Percentiles rank a stretch among this genome's conserved stretches.
These are phyloP conservation scores for Penicillium coffeae DNA, from an alignment of 495 filamentous ascomycete genomes.

Conservation along the genomic window DNA sequence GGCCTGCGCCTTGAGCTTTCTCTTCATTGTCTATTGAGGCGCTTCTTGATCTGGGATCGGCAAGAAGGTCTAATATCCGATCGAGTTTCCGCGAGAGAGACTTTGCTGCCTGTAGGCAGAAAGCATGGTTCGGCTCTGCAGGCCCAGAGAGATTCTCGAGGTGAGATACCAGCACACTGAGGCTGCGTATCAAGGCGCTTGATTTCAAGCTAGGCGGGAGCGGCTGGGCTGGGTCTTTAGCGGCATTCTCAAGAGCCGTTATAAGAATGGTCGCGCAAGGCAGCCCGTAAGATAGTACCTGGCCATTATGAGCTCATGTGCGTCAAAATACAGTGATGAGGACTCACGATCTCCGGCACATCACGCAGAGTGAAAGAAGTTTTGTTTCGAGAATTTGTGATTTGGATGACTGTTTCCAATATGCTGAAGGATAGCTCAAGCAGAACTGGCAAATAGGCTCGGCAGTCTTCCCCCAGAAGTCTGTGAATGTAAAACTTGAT, in stretches of 20 bases:
- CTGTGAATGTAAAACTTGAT: conserved; percentile 19
- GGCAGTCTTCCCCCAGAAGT: conserved; percentile 8
- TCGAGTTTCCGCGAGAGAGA: conserved; percentile 16
- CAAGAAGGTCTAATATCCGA: conserved; percentile 11
- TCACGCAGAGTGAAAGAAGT: conserved; percentile 3
- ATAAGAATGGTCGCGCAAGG: conserved; percentile 12
- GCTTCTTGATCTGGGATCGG: not conserved
- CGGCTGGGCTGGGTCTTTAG: conserved; percentile 1
- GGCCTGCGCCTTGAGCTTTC: not conserved
- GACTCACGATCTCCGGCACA: conserved; percentile 17
- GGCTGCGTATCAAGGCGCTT: conserved; percentile 15
- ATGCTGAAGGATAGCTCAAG: conserved; percentile 16
- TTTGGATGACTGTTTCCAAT: conserved; percentile 14
- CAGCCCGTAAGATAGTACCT: conserved; percentile 12
- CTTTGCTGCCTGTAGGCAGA: conserved; percentile 17
- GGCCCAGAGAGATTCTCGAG: conserved; percentile 15
- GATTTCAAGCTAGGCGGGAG: conserved; percentile 14
- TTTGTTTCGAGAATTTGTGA: conserved; percentile 13
- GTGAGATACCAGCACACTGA: not conserved
- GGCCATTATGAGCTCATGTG: conserved; percentile 2
- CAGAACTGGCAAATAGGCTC: conserved; percentile 5
- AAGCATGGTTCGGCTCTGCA: conserved; percentile 15
- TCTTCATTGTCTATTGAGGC: not conserved
- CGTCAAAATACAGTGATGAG: no score
- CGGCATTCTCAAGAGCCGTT: conserved; percentile 8